These are phyloP conservation scores for Phytophthora ohioensis DNA, from an alignment of 352 stramenopile species.

Conservation along the genomic window DNA sequence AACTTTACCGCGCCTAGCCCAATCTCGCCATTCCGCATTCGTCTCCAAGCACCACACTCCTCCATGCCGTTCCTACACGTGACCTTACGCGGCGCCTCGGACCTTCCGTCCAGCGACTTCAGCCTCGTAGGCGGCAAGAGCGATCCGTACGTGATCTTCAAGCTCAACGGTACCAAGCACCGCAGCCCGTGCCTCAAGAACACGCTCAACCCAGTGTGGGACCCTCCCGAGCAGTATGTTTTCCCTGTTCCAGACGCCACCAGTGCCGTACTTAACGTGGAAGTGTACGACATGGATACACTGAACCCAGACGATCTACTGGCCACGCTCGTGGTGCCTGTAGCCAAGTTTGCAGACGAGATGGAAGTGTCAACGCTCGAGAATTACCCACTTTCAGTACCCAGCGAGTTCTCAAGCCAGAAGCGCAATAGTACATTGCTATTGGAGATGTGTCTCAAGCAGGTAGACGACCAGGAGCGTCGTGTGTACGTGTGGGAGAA, in stretches of 20 bases:
- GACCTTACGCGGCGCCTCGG: constrained; percentile 51
- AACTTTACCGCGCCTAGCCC: neutral
- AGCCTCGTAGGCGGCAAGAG: constrained; percentile 66
- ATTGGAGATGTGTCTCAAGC: constrained; percentile 59
- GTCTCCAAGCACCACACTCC: constrained; percentile 3
- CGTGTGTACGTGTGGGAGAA: constrained; percentile 72
- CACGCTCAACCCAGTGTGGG: constrained; percentile 74
- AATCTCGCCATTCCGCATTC: constrained; percentile 28
- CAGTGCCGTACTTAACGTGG: constrained; percentile 56
- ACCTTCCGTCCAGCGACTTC: constrained; percentile 74
- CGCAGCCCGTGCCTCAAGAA: constrained; percentile 72
- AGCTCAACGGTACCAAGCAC: constrained; percentile 56
- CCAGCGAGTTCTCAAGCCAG: constrained; percentile 50
- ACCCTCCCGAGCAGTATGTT: constrained; percentile 63
- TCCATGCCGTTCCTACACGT: constrained; percentile 63
- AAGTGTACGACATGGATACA: constrained; percentile 76
- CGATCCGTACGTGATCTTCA: constrained; percentile 78
- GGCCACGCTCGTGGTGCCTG: constrained; percentile 56
- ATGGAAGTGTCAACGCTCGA: constrained; percentile 57
- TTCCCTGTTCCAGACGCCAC: constrained; percentile 59
- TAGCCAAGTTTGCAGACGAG: constrained; percentile 57
- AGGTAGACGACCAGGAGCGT: constrained; percentile 46
- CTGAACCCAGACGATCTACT: constrained; percentile 76
- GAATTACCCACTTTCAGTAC: constrained; percentile 60
- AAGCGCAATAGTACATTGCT: constrained; percentile 60